phyloP scores from a whole-genome alignment of 371 early-diverging fungal species.

The Saksenaea vasiformis region DNA sequence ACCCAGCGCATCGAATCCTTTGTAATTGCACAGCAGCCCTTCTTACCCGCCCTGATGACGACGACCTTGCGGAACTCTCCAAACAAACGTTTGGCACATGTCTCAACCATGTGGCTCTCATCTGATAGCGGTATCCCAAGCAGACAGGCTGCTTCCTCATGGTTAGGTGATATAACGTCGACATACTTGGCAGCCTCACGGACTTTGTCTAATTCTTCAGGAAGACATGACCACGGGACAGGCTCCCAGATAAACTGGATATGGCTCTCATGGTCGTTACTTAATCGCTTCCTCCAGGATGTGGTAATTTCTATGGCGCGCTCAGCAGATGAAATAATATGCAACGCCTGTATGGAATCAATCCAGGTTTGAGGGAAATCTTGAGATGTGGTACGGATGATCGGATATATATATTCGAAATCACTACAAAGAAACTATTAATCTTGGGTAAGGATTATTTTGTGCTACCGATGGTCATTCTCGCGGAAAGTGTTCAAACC shows the following conservation, averaged over 20 bases:
- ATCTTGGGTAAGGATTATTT: not conserved
- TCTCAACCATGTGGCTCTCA: not conserved
- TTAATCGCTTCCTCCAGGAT: constrained; percentile 31
- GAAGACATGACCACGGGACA: constrained; percentile 42
- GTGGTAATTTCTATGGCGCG: constrained; percentile 37
- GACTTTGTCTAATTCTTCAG: constrained; percentile 26
- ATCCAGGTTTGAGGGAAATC: constrained; percentile 49
- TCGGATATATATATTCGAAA: constrained; percentile 48
- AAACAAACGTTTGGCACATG: not conserved
- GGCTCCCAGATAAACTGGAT: constrained; percentile 48
- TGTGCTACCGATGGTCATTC: constrained; percentile 41
- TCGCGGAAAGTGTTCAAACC: constrained; percentile 44
- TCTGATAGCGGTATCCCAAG: constrained; percentile 8
- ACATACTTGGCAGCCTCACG: constrained; percentile 13
- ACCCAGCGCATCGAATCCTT: constrained; percentile 21
- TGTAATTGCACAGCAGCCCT: constrained; percentile 26
- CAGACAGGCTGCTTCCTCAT: constrained; percentile 34
- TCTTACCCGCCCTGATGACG: constrained; percentile 35
- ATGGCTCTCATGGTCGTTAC: not conserved
- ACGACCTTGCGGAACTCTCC: not conserved
- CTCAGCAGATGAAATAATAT: constrained; percentile 44
- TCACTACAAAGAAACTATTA: constrained; percentile 20
- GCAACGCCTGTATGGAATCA: constrained; percentile 27
- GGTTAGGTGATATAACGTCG: constrained; percentile 32
- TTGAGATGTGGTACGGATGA: constrained; percentile 34